Conservation (phyloP, 2,329 filamentous ascomycete genomes). For the Epichloe sibirici region DNA sequence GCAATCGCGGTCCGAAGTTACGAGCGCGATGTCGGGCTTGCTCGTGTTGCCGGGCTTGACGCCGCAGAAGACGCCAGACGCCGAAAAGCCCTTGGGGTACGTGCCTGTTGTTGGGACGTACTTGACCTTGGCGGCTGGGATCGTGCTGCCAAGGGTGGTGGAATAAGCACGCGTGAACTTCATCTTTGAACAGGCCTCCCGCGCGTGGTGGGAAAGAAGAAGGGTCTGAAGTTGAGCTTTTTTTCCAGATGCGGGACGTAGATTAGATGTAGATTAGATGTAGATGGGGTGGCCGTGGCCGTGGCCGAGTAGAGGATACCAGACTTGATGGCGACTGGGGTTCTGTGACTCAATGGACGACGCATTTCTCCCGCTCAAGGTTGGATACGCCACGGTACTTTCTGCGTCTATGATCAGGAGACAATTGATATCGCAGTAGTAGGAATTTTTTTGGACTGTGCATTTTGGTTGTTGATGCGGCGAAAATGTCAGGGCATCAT, state of each 20-base stretch:
- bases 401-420: too few species aligned
- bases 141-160: slow-evolving; percentile 19
- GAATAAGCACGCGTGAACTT: slow-evolving; percentile 24
- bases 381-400: too few species aligned
- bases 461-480: too few species aligned
- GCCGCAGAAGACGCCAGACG: slow-evolving; percentile 78
- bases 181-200: slow-evolving; percentile 12
- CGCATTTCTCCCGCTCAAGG: neutral
- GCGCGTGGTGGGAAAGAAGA: slow-evolving; percentile 6
- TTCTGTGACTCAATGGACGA: neutral
- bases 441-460: too few species aligned
- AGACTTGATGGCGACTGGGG: neutral
- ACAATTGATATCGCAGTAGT: too few species aligned
- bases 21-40: slow-evolving; percentile 80
- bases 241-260: neutral
- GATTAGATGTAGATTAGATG: neutral
- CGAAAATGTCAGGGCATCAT: too few species aligned
- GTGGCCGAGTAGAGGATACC: too few species aligned
- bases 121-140: slow-evolving; percentile 75
- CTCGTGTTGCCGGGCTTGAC: slow-evolving; percentile 88
- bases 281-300: neutral
- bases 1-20: slow-evolving; percentile 78
- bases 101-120: slow-evolving; percentile 77
- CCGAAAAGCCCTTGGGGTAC: slow-evolving; percentile 82
- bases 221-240: neutral